A percentile compares a stretch with the other conserved stretches of the same genome.
Conservation (phyloP, 441 rosid species). For the Euphorbia corollata region DNA sequence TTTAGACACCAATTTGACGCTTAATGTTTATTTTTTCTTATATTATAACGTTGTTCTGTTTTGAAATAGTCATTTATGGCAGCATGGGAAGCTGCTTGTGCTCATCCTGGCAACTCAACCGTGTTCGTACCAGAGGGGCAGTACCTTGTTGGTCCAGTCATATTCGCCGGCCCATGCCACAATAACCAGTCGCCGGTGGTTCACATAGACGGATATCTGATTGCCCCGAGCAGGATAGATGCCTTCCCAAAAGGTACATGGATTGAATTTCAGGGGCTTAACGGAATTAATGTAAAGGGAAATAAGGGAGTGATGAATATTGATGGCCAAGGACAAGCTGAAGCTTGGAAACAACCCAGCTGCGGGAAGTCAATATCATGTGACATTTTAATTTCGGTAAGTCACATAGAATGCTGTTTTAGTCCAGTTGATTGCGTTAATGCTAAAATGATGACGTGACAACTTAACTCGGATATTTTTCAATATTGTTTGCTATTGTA, state of each 20-base stretch:
- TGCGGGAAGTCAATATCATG: constrained; percentile 28
- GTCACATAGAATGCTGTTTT: constrained; percentile 3
- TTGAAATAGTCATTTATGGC: constrained; percentile 34
- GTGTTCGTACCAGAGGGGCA: constrained; percentile 34
- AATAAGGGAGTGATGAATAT: constrained; percentile 14
- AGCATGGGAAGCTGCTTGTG: constrained; percentile 52
- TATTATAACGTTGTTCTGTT: background rate
- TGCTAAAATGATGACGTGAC: background rate
- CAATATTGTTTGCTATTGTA: constrained; percentile 16
- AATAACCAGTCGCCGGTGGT: constrained; percentile 27
- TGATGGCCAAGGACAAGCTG: constrained; percentile 43
- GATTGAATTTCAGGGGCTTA: constrained; percentile 36
- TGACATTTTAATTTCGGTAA: constrained; percentile 33
- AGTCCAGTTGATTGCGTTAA: too few species aligned
- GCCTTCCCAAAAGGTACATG: constrained; percentile 27
- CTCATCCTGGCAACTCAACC: constrained; percentile 25
- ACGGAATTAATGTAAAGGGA: constrained; percentile 26
- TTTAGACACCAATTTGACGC: too few species aligned
- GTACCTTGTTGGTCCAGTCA: constrained; percentile 34
- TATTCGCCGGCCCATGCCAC: constrained; percentile 42
- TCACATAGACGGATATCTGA: constrained; percentile 33
- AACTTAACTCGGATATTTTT: too few species aligned
- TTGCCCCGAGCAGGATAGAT: constrained; percentile 27
- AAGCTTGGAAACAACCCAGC: constrained; percentile 42
- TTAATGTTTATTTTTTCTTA: too few species aligned